A percentile compares a stretch with the other conserved stretches of the same genome.
These are phyloP conservation scores for Geranium rotundifolium DNA, from an alignment of 345 rosid genomes.

Conservation along the genomic window DNA sequence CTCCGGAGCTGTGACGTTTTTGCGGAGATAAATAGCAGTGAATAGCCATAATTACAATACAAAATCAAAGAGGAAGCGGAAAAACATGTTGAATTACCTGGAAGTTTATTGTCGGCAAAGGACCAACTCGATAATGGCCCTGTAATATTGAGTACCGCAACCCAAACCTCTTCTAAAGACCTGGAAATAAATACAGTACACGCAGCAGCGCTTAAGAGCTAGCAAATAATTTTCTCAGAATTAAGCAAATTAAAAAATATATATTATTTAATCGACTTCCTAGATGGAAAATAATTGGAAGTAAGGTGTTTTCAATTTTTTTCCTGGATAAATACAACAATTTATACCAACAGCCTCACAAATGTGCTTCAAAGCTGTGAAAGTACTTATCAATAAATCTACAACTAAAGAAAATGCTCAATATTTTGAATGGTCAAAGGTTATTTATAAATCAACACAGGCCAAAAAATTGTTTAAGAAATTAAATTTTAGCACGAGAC, in stretches of 20 bases:
- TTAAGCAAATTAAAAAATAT: too few species aligned
- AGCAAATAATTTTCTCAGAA: background rate
- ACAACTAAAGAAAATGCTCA: background rate
- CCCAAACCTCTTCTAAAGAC: constrained; percentile 83
- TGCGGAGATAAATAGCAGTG: background rate
- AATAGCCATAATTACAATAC: background rate
- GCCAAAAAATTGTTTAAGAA: background rate
- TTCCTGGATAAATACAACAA: background rate
- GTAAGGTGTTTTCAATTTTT: background rate
- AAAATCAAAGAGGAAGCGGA: background rate
- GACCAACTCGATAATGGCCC: constrained; percentile 96
- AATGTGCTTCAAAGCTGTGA: background rate
- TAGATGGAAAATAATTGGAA: background rate
- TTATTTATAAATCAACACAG: background rate
- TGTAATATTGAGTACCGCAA: constrained; percentile 75
- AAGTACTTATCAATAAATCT: background rate
- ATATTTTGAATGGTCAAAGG: background rate
- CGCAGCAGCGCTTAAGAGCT: background rate
- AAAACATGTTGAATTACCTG: constrained; percentile 31
- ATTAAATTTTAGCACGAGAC: background rate
- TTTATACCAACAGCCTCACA: background rate
- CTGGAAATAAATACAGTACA: constrained; percentile 29
- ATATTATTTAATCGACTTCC: too few species aligned
- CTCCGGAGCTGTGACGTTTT: constrained; percentile 51
- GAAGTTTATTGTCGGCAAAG: constrained; percentile 59